A percentile compares a stretch with the other conserved stretches of the same genome.
Evolutionary conservation across 176 grass and related monocot genomes (phyloP).

Genomic region (Leersia perrieri): DNA sequence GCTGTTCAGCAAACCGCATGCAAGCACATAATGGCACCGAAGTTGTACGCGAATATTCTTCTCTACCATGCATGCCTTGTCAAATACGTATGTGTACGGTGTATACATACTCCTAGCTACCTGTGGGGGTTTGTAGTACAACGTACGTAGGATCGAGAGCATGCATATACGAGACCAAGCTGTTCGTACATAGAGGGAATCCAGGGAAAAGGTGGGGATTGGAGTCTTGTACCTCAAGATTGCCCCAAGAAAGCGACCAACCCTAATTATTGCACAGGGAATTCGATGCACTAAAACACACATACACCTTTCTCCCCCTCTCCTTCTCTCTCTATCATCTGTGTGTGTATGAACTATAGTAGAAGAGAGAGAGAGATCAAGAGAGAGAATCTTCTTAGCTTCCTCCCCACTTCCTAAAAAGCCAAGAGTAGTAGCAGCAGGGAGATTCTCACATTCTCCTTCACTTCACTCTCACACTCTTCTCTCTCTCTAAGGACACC

Average conservation of each 20-base stretch:
- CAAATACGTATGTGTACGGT: no score
- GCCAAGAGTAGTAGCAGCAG: constrained; percentile 56
- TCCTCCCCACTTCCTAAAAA: constrained; percentile 93
- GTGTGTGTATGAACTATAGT: neutral
- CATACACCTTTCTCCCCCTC: constrained; percentile 1
- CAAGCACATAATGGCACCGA: no score
- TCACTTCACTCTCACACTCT: constrained; percentile 4
- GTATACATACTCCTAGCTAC: neutral
- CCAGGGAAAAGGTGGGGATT: constrained; percentile 63
- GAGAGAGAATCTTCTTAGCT: constrained; percentile 84
- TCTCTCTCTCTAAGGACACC: constrained; percentile 36
- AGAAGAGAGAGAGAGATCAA: constrained; percentile 11
- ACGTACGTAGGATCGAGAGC: neutral
- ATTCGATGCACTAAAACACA: constrained; percentile 80
- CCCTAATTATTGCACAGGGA: constrained; percentile 88
- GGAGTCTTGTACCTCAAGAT: constrained; percentile 98
- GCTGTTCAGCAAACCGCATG: no score
- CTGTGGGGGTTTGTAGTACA: no score
- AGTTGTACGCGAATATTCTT: neutral
- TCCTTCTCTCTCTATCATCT: constrained; percentile 11
- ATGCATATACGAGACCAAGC: neutral
- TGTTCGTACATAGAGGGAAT: constrained; percentile 41
- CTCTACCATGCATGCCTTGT: neutral
- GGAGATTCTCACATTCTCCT: constrained; percentile 67
- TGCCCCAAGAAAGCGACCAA: constrained; percentile 93